These are phyloP conservation scores for Trichosporon coremiiforme DNA, from an alignment of 1,284 basidiomycete species.

Conservation along the genomic window DNA sequence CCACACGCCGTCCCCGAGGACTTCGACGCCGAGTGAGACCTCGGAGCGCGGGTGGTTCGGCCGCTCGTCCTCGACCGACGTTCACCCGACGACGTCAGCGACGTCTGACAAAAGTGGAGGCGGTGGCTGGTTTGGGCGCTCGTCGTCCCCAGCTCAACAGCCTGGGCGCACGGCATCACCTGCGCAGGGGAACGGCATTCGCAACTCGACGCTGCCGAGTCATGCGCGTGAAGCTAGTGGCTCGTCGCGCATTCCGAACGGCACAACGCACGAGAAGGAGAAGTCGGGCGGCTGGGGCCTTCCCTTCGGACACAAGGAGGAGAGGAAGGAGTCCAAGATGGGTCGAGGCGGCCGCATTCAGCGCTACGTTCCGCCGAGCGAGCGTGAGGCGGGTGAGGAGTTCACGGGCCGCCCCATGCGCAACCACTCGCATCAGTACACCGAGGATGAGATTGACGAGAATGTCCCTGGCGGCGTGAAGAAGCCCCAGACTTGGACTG, in stretches of 20 bases:
- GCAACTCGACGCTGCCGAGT: background rate
- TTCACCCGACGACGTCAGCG: background rate
- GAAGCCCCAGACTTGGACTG: conserved; percentile 21
- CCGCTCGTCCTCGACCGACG: conserved; percentile 5
- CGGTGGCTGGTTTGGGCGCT: conserved; percentile 14
- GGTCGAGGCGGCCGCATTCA: background rate
- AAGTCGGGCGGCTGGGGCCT: background rate
- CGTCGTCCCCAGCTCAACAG: conserved; percentile 5
- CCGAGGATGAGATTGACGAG: conserved; percentile 14
- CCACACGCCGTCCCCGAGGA: background rate
- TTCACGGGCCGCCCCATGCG: conserved; percentile 18
- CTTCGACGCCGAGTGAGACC: background rate
- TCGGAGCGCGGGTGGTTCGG: background rate
- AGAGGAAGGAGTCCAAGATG: conserved; percentile 12
- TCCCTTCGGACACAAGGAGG: conserved; percentile 8
- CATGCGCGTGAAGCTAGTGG: background rate
- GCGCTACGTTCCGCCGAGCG: conserved; percentile 30
- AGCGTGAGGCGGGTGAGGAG: conserved; percentile 23
- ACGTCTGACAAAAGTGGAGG: background rate
- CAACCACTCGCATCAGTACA: background rate
- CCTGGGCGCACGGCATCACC: background rate
- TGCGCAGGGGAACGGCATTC: background rate
- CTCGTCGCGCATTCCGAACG: background rate
- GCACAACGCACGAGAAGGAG: background rate
- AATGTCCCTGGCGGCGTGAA: conserved; percentile 16